These are phyloP conservation scores for Microthyrium microscopicum DNA, from an alignment of 2,329 filamentous ascomycete species.

Conservation along the genomic window DNA sequence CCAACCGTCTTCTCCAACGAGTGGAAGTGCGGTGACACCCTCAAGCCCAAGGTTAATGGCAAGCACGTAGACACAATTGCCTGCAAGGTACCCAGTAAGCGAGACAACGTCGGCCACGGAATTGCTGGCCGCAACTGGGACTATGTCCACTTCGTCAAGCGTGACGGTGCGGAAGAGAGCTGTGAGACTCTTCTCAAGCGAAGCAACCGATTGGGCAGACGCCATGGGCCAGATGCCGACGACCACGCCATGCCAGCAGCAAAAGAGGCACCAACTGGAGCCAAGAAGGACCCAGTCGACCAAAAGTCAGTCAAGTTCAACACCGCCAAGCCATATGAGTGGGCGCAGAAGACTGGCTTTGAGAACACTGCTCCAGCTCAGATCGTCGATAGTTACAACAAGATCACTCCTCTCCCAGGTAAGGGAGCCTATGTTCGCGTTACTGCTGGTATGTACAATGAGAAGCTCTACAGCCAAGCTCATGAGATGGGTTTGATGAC, in stretches of 20 bases:
- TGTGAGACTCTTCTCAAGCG: neutral
- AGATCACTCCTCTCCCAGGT: constrained; percentile 2
- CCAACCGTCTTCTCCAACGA: constrained; percentile 5
- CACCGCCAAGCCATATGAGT: neutral
- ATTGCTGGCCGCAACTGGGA: constrained; percentile 4
- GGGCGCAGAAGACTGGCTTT: neutral
- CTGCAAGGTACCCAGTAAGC: constrained; percentile 3
- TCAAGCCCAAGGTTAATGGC: neutral
- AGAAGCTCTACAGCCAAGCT: constrained; percentile 6
- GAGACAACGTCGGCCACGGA: neutral
- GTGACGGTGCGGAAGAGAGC: neutral
- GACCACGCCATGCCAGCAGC: neutral
- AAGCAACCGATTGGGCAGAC: neutral
- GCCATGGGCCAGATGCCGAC: neutral
- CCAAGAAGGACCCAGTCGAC: neutral
- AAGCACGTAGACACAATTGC: constrained; percentile 1
- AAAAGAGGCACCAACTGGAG: neutral
- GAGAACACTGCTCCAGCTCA: neutral
- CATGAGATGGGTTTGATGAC: constrained; percentile 6
- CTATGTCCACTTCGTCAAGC: constrained; percentile 6
- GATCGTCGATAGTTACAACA: constrained; percentile 2
- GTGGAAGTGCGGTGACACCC: constrained; percentile 7
- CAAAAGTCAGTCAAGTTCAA: neutral
- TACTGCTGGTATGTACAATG: constrained; percentile 7
- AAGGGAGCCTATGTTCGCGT: constrained; percentile 5